Base-by-base conservation (phyloP, 257 asterid genomes). In the Buddleja alternifolia region DNA sequence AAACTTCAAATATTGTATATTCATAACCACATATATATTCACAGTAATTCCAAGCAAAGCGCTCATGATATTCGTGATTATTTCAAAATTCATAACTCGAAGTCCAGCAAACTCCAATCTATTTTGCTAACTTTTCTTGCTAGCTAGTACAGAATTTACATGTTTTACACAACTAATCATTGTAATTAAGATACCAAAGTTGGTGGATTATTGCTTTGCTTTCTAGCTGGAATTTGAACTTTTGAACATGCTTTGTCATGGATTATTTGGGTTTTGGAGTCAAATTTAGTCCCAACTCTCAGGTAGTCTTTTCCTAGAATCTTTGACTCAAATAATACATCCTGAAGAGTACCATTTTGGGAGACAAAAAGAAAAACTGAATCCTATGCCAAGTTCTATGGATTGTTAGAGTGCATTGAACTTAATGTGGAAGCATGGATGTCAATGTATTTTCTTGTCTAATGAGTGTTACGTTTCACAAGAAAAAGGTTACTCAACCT, bases 341-440 rank as follows among this genome's bases (percentile, higher is more conserved):
- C 34, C 23, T 17, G 3, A 10, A 45, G 0, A 51, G 19, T 20
- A 20, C 19, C 10, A 19, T 51, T 19, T 19, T 32, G 14, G 44
- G 63, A 56, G 21, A 56, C 63, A 56, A n/a, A 14, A 29, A 41
- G 11, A 10, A 41, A 41, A 1, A 8, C 11, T 32, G 61, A 1
- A 9, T 25, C 11, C 24, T 21, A 1, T 50, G 46, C 71, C 60
- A 17, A 32, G 37, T 19, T 19, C 4, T 6, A 14, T 59, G 75
- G 41, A 55, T 41, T 8, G 12, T 23, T 56, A 34, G 41, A 15
- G 72, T 73, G 19, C 67, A 64, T 73, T 36, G 68, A 46, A 73
- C 65, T 12, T 21, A 44, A 42, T 16, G 52, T 11, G 47, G 16
- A 48, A 1, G 51, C 50, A 44, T 64, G 60, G 45, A 70, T 60